These are phyloP conservation scores for Spatholobus suberectus DNA, from an alignment of 306 rosid genomes.

Conservation along the genomic window DNA sequence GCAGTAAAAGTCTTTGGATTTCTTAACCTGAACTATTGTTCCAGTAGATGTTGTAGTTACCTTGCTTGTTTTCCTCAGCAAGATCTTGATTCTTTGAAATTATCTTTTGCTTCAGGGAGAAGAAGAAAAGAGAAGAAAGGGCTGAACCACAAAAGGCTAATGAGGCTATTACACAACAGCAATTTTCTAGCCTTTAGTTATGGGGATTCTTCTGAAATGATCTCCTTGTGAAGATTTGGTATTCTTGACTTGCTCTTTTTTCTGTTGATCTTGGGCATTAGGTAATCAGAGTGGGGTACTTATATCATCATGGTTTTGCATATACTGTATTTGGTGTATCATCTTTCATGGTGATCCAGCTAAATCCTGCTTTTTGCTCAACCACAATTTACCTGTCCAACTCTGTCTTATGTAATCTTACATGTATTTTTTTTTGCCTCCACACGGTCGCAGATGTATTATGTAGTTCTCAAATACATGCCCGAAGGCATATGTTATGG, in stretches of 20 bases:
- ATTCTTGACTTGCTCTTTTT: constrained; percentile 36
- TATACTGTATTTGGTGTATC: constrained; percentile 38
- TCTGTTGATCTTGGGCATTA: constrained; percentile 43
- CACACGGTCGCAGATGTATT: constrained; percentile 34
- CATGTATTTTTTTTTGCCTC: constrained; percentile 19
- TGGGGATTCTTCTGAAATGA: constrained; percentile 21
- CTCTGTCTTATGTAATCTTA: constrained; percentile 6
- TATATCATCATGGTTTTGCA: constrained; percentile 44
- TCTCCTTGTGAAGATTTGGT: constrained; percentile 15
- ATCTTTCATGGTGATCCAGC: constrained; percentile 44
- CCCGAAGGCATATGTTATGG: constrained; percentile 25
- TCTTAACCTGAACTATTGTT: constrained; percentile 7
- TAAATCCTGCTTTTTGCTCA: constrained; percentile 30
- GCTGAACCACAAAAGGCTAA: constrained; percentile 70
- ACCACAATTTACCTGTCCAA: constrained; percentile 15
- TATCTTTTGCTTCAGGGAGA: constrained; percentile 76
- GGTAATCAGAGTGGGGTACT: constrained; percentile 39
- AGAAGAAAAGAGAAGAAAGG: constrained; percentile 93
- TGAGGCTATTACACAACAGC: constrained; percentile 74
- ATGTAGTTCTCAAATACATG: constrained; percentile 34
- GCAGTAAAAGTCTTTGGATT: constrained; percentile 10
- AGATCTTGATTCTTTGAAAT: constrained; percentile 34
- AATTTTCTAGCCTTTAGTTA: constrained; percentile 46
- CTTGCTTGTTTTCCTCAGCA: constrained; percentile 17
- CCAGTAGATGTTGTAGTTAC: constrained; percentile 12